These are phyloP conservation scores for Castanea mollissima DNA, from an alignment of 306 rosid genomes.

Conservation along the genomic window DNA sequence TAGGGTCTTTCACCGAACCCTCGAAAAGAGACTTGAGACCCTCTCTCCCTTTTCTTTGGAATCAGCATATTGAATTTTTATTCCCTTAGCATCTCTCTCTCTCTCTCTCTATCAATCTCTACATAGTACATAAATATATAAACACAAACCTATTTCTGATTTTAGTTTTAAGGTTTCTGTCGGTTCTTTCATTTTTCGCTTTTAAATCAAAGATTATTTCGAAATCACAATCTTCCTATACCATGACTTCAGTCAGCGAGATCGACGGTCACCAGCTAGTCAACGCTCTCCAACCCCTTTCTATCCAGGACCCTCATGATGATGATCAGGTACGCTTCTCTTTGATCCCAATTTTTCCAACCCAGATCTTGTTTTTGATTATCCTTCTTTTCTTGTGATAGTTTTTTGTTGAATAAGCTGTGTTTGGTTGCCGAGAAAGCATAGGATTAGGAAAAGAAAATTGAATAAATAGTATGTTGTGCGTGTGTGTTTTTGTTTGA, in stretches of 20 bases:
- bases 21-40: too few relatives aligned
- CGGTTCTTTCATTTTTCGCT: not conserved
- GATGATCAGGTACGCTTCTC: too few relatives aligned
- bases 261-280: slow-evolving; percentile 20
- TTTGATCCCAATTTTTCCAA: not conserved
- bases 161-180: not conserved
- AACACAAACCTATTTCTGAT: not conserved
- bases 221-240: not conserved
- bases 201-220: not conserved
- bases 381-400: not conserved
- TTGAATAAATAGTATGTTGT: too few relatives aligned
- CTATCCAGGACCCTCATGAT: slow-evolving; percentile 24
- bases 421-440: not conserved
- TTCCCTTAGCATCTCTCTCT: slow-evolving; percentile 3
- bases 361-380: not conserved
- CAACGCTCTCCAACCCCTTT: not conserved
- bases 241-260: slow-evolving; percentile 38
- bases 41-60: not conserved
- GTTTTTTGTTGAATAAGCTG: not conserved
- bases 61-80: not conserved
- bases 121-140: too few relatives aligned
- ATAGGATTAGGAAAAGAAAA: not conserved
- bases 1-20: too few relatives aligned
- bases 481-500: too few relatives aligned
- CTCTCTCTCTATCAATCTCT: not conserved